Base-by-base conservation (phyloP, 140 eudicot genomes). In the Erigeron philadelphicus region DNA sequence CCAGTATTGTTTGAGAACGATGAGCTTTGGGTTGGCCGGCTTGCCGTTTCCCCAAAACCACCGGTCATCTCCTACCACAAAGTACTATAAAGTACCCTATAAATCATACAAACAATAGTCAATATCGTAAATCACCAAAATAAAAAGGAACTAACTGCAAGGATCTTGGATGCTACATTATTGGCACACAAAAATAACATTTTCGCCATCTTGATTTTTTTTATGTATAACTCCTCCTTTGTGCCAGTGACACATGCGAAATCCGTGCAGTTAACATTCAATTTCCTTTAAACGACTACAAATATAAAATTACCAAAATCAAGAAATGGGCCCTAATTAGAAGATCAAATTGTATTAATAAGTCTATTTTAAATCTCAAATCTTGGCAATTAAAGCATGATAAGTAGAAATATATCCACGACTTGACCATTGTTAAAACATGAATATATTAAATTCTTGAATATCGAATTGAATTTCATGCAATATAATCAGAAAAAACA, bases 1-100 rank as follows among this genome's bases (percentile, higher is more conserved):
- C 72, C 73, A 50, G 57, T 79, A 12, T 50, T 79, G 59, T 64
- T 79, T 4, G 84, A 46, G 76, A 53, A 79, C 61, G 82, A 78
- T 67, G 84, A 75, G 87, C 79, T 79, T 66, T 66, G 78, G 84
- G 84, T 71, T 38, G 75, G 80, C 76, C 68, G 66, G 73, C 79
- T 74, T 35, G 87, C 79, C 42, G 81, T 73, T 70, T 82, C 87
- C 81, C 81, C 81, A 57, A 79, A 79, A 71, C 81, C 87, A 69
- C 84, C 71, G 52, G 81, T 42, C 87, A 82, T 82, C 79, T 74
- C 76, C 72, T 58, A 72, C 53, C 54, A 44, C 70, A 67, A 67
- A 67, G 66, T 48, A 42, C 80, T 64, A 64, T 57, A 15, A 65
- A 56, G 19, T 16, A 50, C 61, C 86, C 83, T 82, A 72, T 53